Evolutionary conservation across 305 asterid genomes (phyloP).

Genomic region (Solanum hybrid): DNA sequence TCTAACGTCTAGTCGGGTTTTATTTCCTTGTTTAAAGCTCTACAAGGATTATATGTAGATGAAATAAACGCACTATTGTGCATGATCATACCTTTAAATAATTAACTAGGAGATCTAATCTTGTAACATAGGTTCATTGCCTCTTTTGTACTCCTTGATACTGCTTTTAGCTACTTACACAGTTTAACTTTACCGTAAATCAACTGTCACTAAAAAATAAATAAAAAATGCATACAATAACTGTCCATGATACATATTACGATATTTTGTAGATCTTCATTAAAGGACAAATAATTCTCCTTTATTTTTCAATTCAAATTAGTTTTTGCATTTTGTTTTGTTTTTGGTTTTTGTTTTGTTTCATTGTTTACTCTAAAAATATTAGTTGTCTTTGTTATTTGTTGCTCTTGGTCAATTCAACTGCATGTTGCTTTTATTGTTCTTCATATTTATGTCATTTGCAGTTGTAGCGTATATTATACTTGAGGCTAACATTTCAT

Average conservation of each 20-base stretch:
- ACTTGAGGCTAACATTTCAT: neutral
- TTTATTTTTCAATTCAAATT: neutral
- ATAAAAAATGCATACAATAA: too few relatives aligned
- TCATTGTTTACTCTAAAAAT: neutral
- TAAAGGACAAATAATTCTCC: neutral
- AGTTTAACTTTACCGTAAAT: neutral
- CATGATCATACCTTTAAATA: neutral
- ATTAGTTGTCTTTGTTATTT: neutral
- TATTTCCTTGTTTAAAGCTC: neutral
- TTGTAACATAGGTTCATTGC: neutral
- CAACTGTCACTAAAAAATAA: neutral
- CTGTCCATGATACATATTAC: neutral
- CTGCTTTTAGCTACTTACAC: neutral
- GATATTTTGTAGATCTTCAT: neutral
- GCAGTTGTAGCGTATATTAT: neutral
- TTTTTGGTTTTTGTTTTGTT: neutral
- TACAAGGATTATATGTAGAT: neutral
- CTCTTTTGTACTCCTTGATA: neutral
- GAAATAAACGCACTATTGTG: neutral
- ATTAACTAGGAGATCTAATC: neutral
- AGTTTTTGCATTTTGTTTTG: neutral
- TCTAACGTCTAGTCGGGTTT: neutral
- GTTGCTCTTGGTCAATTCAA: neutral
- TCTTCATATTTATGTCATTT: neutral
- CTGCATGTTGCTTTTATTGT: neutral